Evolutionary conservation across 2,329 filamentous ascomycete genomes (phyloP), one percentile per base, ranked within the genome.

Genomic region (Rhynchosporium agropyri): DNA sequence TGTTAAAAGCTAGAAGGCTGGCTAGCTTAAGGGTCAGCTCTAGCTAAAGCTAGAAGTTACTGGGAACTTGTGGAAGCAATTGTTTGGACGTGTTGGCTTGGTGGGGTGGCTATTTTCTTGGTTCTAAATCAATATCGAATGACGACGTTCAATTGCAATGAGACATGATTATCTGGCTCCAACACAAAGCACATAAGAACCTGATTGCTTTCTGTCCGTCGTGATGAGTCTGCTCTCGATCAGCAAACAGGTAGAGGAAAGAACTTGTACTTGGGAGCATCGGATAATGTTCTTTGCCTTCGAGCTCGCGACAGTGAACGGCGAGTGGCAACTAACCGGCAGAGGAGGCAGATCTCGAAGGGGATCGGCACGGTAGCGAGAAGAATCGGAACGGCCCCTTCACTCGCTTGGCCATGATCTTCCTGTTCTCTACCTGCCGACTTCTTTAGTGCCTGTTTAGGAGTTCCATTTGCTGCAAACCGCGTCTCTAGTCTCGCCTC

Each of bases 291-390:
- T 42, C 9, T 3, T 36, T 8, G 12, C 49, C 31, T 40, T 53
- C 50, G 50, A 33, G 33, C 33, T 54, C 51, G 51, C 20, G 38
- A 54, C 20, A 40, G 36, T 20, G 4, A 29, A 3, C 15, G 51
- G 28, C 8, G 43, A 20, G 43, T 46, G n/a, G n/a, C 20, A 10
- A 12, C 12, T 2, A n/a, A n/a, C 6, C 13, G 43, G n/a, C 15
- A 28, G 13, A 40, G 33, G 51, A 20, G 51, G 51, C 36, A 42
- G 33, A 54, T 54, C 51, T 15, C 20, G 51, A 54, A 36, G 5
- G 51, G 5, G 51, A 54, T 54, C 51, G 51, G 51, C 36, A 54
- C 36, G 51, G 51, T 54, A 54, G 51, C 36, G 51, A 54, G 36
- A 38, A 28, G 20, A 54, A 54, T 28, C 50, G 33, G 36, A 54